These are phyloP conservation scores for Euphorbia tirucalli DNA, from an alignment of 345 rosid species.

Conservation along the genomic window DNA sequence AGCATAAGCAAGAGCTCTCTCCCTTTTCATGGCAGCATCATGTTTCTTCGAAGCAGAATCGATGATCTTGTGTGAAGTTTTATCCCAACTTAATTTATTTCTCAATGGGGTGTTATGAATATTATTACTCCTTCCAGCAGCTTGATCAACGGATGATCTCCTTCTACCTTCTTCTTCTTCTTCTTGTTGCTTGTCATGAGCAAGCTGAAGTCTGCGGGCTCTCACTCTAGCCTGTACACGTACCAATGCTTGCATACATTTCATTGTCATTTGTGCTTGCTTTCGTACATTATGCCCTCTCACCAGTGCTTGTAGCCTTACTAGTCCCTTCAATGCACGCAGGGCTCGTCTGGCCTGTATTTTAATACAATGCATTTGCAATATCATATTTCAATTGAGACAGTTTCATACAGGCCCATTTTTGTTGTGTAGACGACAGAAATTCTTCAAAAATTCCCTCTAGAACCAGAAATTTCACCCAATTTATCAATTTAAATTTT, in stretches of 20 bases:
- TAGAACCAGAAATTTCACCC: too few relatives aligned
- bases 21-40: constrained; percentile 65
- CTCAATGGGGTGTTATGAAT: constrained; percentile 33
- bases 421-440: too few relatives aligned
- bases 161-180: constrained; percentile 37
- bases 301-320: constrained; percentile 89
- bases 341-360: constrained; percentile 89
- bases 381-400: too few relatives aligned
- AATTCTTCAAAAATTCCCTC: too few relatives aligned
- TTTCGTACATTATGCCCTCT: constrained; percentile 93
- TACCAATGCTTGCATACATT: constrained; percentile 94
- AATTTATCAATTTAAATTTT: too few relatives aligned
- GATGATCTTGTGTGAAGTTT: constrained; percentile 36
- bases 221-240: constrained; percentile 91
- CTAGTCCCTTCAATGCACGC: constrained; percentile 87
- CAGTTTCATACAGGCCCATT: too few relatives aligned
- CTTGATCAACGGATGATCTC: not conserved
- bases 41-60: constrained; percentile 48
- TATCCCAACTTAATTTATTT: constrained; percentile 31
- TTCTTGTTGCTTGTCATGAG: constrained; percentile 47
- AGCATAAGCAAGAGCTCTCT: constrained; percentile 95
- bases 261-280: constrained; percentile 97
- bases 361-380: too few relatives aligned
- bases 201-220: constrained; percentile 66
- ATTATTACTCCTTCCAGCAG: not conserved